These are phyloP conservation scores for Kingdonia uniflora DNA, from an alignment of 164 flowering plant genomes.

Conservation along the genomic window DNA sequence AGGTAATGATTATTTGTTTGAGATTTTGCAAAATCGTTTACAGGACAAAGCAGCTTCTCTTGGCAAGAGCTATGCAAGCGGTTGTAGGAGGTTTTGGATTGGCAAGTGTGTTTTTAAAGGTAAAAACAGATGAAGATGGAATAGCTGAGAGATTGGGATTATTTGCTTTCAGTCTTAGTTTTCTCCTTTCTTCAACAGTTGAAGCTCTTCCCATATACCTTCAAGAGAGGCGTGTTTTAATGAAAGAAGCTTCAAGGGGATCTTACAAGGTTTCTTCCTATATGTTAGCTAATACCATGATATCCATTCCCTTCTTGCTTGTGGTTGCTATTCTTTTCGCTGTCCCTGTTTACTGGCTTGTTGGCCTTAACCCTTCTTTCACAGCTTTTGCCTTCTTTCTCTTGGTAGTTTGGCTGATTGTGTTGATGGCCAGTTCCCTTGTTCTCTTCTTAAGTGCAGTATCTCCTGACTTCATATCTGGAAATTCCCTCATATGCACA, in stretches of 20 bases:
- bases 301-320: slow-evolving; percentile 72
- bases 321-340: slow-evolving; percentile 63
- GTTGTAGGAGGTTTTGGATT: slow-evolving; percentile 76
- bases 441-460: slow-evolving; percentile 82
- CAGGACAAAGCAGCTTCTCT: slow-evolving; percentile 76
- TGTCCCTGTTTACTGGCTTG: slow-evolving; percentile 78
- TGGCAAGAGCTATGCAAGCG: slow-evolving; percentile 90
- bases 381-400: slow-evolving; percentile 59
- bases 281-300: slow-evolving; percentile 75
- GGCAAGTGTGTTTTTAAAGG: slow-evolving; percentile 62
- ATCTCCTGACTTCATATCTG: slow-evolving; percentile 78
- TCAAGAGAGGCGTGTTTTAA: slow-evolving; percentile 68
- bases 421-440: slow-evolving; percentile 82
- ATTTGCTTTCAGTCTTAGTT: slow-evolving; percentile 88
- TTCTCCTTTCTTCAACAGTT: slow-evolving; percentile 84
- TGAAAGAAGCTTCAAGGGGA: slow-evolving; percentile 86
- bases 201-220: slow-evolving; percentile 94
- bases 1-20: slow-evolving; percentile 45
- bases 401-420: slow-evolving; percentile 75
- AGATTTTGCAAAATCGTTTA: slow-evolving; percentile 81
- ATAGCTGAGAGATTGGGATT: slow-evolving; percentile 72
- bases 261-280: slow-evolving; percentile 81
- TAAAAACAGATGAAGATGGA: slow-evolving; percentile 54
- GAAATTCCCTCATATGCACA: slow-evolving; percentile 77
- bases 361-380: slow-evolving; percentile 72